These are phyloP conservation scores for Sclerotinia spermophila DNA, from an alignment of 2,329 filamentous ascomycete species.

Conservation along the genomic window DNA sequence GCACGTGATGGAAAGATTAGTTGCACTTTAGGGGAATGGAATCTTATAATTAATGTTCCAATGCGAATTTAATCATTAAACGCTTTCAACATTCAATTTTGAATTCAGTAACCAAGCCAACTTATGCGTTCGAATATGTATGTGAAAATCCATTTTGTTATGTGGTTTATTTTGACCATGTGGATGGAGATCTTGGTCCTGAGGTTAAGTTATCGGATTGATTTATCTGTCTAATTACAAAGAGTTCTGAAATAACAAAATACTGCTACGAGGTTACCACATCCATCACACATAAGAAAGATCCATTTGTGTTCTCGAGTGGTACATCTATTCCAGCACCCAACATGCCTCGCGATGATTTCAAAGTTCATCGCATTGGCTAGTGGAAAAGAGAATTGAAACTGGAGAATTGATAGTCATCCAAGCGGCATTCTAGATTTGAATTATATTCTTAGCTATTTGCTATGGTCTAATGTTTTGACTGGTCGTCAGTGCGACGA, in stretches of 20 bases:
- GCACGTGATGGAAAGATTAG: too few relatives aligned
- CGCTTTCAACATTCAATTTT: too few relatives aligned
- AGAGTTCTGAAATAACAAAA: background rate
- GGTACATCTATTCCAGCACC: background rate
- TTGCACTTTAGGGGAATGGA: too few relatives aligned
- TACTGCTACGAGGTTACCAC: background rate
- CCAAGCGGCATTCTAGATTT: background rate
- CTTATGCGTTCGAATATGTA: too few relatives aligned
- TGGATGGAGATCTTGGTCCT: too few relatives aligned
- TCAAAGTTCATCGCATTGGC: background rate
- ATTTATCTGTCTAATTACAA: background rate
- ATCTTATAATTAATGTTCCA: too few relatives aligned
- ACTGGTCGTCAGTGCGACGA: background rate
- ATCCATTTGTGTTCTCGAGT: background rate
- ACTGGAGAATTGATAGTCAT: background rate
- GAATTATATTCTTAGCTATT: background rate
- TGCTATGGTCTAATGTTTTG: background rate
- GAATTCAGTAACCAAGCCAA: too few relatives aligned
- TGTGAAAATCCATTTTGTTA: too few relatives aligned
- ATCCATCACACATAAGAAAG: background rate
- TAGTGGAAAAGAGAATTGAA: background rate
- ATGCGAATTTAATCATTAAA: too few relatives aligned
- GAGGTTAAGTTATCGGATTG: background rate
- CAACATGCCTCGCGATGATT: background rate
- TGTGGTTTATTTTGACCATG: too few relatives aligned